These are phyloP conservation scores for Malus sylvestris DNA, from an alignment of 306 rosid species.

Conservation along the genomic window DNA sequence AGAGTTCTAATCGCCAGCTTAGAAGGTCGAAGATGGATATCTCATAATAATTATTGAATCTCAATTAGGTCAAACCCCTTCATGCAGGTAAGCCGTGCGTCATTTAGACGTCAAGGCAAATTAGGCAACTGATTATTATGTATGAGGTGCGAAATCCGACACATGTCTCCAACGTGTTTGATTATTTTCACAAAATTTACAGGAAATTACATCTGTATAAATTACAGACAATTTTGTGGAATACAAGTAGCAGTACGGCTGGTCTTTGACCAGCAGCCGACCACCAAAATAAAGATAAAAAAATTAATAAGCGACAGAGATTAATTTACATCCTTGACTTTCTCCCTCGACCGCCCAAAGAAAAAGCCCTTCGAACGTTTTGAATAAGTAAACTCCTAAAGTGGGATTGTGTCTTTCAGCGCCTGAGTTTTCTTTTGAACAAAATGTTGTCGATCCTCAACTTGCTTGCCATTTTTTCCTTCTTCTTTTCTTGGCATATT, in stretches of 20 bases:
- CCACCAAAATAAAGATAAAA: background rate
- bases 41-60: no score
- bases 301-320: background rate
- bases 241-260: constrained; percentile 1
- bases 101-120: constrained; percentile 32
- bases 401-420: constrained; percentile 34
- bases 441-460: background rate
- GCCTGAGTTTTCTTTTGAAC: constrained; percentile 3
- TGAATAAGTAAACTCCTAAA: constrained; percentile 50
- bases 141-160: background rate
- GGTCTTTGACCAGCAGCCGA: constrained; percentile 32
- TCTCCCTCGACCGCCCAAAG: constrained; percentile 83
- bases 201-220: background rate
- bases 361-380: constrained; percentile 39
- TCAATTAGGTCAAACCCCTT: background rate
- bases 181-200: background rate
- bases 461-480: background rate
- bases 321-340: constrained; percentile 12
- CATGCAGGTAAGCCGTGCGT: constrained; percentile 32
- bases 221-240: constrained; percentile 9
- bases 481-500: background rate
- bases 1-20: background rate
- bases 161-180: background rate
- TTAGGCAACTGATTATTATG: background rate
- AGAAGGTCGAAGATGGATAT: background rate